Evolutionary conservation across 2,329 filamentous ascomycete species (phyloP).

Genomic region (Cytospora piceae): DNA sequence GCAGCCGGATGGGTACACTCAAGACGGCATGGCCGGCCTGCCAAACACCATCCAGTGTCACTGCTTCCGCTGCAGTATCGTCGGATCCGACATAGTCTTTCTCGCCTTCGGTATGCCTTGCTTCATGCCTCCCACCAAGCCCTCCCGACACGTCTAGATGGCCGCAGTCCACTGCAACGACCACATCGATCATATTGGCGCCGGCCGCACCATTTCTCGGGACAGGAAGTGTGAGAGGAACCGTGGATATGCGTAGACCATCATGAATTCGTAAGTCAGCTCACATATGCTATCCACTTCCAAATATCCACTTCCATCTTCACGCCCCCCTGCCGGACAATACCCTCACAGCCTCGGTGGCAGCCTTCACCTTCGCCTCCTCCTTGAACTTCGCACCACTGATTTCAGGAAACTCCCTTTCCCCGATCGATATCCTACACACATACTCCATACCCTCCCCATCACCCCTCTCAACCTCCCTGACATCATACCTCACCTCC

Average conservation of each 20-base stretch:
- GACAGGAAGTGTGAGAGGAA: neutral
- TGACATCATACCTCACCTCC: conserved; percentile 58
- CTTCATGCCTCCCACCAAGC: too few relatives aligned
- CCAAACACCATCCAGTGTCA: too few relatives aligned
- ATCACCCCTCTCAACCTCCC: conserved; percentile 33
- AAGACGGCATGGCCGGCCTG: too few relatives aligned
- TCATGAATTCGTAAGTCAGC: neutral
- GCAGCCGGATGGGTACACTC: too few relatives aligned
- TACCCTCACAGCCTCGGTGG: conserved; percentile 50
- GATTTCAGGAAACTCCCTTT: conserved; percentile 49
- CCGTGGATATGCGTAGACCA: neutral
- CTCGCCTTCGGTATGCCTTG: too few relatives aligned
- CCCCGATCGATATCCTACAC: conserved; percentile 57
- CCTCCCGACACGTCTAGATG: too few relatives aligned
- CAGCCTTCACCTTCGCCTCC: conserved; percentile 61
- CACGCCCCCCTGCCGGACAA: neutral
- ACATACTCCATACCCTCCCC: conserved; percentile 35
- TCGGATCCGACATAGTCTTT: too few relatives aligned
- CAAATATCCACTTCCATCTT: neutral
- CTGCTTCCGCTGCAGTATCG: too few relatives aligned
- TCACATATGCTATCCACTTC: neutral
- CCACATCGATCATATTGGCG: too few relatives aligned
- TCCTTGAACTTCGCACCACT: conserved; percentile 50
- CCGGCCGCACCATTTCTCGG: too few relatives aligned
- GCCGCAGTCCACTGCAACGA: too few relatives aligned